These are phyloP conservation scores for Diaporthe nobilis DNA, from an alignment of 2,329 filamentous ascomycete species.

Conservation along the genomic window DNA sequence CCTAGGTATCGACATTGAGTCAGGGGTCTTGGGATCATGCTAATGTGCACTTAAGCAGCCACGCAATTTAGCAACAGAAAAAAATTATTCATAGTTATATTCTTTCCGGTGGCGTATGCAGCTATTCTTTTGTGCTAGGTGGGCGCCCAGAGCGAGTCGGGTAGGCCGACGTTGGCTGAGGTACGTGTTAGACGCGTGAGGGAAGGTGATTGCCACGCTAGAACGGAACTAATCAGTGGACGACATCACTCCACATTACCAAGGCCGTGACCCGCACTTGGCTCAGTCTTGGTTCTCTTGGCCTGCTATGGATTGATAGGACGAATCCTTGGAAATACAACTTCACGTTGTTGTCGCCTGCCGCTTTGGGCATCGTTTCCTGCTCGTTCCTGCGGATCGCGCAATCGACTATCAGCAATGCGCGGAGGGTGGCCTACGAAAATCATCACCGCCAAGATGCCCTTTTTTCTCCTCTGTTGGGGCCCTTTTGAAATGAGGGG, in stretches of 20 bases:
- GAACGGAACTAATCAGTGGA: conserved; percentile 19
- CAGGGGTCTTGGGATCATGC: no score
- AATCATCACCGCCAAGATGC: conserved; percentile 16
- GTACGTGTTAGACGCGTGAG: neutral
- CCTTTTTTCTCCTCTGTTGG: neutral
- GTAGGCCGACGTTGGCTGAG: no score
- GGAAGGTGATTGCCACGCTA: conserved; percentile 18
- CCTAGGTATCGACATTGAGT: no score
- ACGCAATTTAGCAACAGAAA: no score
- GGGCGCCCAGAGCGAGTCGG: no score
- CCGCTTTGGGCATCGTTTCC: conserved; percentile 21
- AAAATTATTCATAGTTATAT: no score
- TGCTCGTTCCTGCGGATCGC: conserved; percentile 11
- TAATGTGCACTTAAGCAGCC: no score
- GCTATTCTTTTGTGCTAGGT: no score
- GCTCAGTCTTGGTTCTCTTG: conserved; percentile 30
- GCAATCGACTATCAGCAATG: conserved; percentile 30
- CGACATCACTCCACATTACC: conserved; percentile 29
- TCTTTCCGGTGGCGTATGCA: no score
- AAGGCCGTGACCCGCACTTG: conserved; percentile 31
- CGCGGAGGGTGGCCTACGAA: neutral
- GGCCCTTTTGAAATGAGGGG: neutral
- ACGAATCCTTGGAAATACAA: conserved; percentile 19
- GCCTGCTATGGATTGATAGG: conserved; percentile 17
- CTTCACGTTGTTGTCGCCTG: conserved; percentile 7